Evolutionary conservation across 1,139 yeast species (phyloP).

Genomic region (Taphrina communis): DNA sequence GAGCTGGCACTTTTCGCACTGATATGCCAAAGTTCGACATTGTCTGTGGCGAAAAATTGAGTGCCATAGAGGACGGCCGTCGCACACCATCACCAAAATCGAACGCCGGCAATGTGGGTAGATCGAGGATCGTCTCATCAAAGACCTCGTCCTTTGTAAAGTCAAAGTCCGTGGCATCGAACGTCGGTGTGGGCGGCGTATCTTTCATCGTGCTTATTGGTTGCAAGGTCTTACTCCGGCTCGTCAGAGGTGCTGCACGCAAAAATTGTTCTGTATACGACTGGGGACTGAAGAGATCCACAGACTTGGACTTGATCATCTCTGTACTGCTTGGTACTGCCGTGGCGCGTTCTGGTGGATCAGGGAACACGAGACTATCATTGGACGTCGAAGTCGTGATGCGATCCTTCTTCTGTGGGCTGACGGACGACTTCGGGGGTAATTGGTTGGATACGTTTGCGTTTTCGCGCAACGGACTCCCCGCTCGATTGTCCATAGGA

Average conservation of each 20-base stretch:
- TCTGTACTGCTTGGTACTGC: neutral
- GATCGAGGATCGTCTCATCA: slow-evolving; percentile 25
- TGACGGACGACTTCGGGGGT: neutral
- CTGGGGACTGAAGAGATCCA: slow-evolving; percentile 30
- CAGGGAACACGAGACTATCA: slow-evolving; percentile 18
- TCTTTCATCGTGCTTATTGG: slow-evolving; percentile 16
- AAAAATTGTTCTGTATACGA: slow-evolving; percentile 33
- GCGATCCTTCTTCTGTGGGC: neutral
- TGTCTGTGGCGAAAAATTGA: slow-evolving; percentile 33
- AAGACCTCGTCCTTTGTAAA: slow-evolving; percentile 28
- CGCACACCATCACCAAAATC: slow-evolving; percentile 37
- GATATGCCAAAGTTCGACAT: slow-evolving; percentile 36
- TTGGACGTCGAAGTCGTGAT: neutral
- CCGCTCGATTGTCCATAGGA: slow-evolving; percentile 19
- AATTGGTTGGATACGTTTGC: neutral
- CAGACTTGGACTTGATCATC: slow-evolving; percentile 24
- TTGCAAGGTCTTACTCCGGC: slow-evolving; percentile 16
- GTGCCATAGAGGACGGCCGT: slow-evolving; percentile 31
- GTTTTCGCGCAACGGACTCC: slow-evolving; percentile 2
- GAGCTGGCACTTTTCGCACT: slow-evolving; percentile 28
- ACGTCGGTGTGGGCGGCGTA: slow-evolving; percentile 1
- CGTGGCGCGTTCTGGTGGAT: slow-evolving; percentile 18
- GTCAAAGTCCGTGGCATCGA: slow-evolving; percentile 21
- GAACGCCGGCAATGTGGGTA: slow-evolving; percentile 35
- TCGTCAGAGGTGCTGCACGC: slow-evolving; percentile 11